Conservation (phyloP, 257 asterid genomes). For the Rehmannia glutinosa region DNA sequence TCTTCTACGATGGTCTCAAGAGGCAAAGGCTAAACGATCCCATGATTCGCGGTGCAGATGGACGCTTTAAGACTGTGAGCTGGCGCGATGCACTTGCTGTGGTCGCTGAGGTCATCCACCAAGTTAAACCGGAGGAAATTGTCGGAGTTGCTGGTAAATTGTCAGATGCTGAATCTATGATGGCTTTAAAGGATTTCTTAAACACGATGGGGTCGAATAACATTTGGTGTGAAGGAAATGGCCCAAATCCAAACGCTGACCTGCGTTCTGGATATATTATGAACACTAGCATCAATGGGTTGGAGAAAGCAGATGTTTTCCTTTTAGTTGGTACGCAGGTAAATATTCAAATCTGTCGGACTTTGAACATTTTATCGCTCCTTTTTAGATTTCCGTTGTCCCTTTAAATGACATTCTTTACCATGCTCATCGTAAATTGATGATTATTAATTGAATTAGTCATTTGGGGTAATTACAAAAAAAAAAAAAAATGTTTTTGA, state of each 20-base stretch:
- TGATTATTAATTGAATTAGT: too few species aligned
- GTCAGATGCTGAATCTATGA: constrained; percentile 99
- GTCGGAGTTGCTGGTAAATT: constrained; percentile 95
- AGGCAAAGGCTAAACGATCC: constrained; percentile 98
- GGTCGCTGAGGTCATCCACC: constrained; percentile 76
- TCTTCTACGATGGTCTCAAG: constrained; percentile 96
- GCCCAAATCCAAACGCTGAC: constrained; percentile 77
- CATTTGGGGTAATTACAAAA: too few species aligned
- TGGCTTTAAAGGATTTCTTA: constrained; percentile 85
- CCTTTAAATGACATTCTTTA: too few species aligned
- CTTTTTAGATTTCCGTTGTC: too few species aligned
- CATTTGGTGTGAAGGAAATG: constrained; percentile 94
- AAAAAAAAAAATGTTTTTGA: too few species aligned
- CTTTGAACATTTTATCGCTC: too few species aligned
- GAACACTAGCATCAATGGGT: constrained; percentile 88
- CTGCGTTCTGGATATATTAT: constrained; percentile 91
- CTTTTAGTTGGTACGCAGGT: constrained; percentile 99
- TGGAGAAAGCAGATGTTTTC: constrained; percentile 93
- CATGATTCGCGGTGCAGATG: constrained; percentile 95
- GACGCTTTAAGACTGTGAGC: constrained; percentile 87
- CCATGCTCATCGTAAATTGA: too few species aligned
- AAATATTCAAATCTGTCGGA: constrained; percentile 14
- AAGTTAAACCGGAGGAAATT: constrained; percentile 79
- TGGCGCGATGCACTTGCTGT: constrained; percentile 95
- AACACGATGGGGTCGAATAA: constrained; percentile 93